A percentile compares a stretch with the other conserved stretches of the same genome.
Conservation (phyloP, 2,329 filamentous ascomycete genomes). For the Exophiala mesophila region DNA sequence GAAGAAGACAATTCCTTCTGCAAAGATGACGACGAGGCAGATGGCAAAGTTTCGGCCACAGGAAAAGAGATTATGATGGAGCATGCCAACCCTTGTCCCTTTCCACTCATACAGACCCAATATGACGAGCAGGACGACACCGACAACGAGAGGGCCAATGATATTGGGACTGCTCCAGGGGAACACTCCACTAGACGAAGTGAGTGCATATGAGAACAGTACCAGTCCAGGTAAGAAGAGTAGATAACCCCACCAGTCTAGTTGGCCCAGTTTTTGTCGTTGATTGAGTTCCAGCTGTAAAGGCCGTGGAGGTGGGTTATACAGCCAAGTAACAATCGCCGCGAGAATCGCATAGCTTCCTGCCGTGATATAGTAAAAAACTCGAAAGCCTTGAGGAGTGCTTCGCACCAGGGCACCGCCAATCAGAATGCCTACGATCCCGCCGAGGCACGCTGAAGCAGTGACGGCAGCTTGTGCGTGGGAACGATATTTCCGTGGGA, state of each 20-base stretch:
- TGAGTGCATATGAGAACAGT: neutral
- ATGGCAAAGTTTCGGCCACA: neutral
- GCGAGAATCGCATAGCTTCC: slow-evolving; percentile 3
- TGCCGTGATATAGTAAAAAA: slow-evolving; percentile 11
- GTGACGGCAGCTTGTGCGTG: slow-evolving; percentile 6
- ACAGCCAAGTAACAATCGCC: slow-evolving; percentile 4
- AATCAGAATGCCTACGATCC: slow-evolving; percentile 3
- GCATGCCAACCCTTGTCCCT: neutral
- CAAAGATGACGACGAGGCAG: neutral
- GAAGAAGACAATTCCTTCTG: slow-evolving; percentile 61
- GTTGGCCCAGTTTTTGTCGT: neutral
- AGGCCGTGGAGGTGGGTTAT: slow-evolving; percentile 8
- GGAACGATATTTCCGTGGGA: slow-evolving; percentile 12
- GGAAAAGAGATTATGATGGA: slow-evolving; percentile 11
- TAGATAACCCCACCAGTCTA: neutral
- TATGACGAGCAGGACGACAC: neutral
- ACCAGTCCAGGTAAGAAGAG: neutral
- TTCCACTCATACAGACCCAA: neutral
- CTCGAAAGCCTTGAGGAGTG: slow-evolving; percentile 9
- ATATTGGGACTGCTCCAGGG: neutral
- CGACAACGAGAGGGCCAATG: neutral
- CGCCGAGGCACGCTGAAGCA: slow-evolving; percentile 4
- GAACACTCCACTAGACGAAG: neutral
- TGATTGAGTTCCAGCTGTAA: slow-evolving; percentile 2
- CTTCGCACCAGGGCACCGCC: slow-evolving; percentile 4